Conservation (phyloP, 768 basidiomycete species). For the Tephrocybe sp. region DNA sequence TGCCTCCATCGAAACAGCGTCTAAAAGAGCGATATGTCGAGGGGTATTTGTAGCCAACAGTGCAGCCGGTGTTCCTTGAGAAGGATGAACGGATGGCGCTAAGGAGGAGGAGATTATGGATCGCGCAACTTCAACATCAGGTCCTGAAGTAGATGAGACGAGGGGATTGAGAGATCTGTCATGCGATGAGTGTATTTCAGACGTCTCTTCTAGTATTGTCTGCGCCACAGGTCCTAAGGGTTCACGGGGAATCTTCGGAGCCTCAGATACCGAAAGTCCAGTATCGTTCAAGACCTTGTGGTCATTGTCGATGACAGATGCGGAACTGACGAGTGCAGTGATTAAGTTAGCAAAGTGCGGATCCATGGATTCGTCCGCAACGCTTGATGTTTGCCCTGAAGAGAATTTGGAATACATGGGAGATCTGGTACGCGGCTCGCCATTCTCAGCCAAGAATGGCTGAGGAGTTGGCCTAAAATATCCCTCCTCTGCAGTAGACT, state of each 20-base stretch:
- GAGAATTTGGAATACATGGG: slow-evolving; percentile 48
- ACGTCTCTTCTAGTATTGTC: background rate
- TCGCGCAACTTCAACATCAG: background rate
- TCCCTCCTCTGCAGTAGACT: slow-evolving; percentile 24
- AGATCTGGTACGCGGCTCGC: slow-evolving; percentile 64
- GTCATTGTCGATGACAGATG: slow-evolving; percentile 17
- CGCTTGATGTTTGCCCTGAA: slow-evolving; percentile 27
- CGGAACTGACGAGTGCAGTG: slow-evolving; percentile 59
- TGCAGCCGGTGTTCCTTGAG: slow-evolving; percentile 47
- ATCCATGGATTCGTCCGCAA: slow-evolving; percentile 46
- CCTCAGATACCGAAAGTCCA: background rate
- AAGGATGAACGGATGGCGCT: slow-evolving; percentile 66
- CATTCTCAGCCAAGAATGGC: slow-evolving; percentile 58
- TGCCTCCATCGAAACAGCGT: slow-evolving; percentile 72
- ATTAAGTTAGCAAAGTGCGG: slow-evolving; percentile 72
- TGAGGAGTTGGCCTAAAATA: slow-evolving; percentile 67
- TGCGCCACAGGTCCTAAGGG: background rate
- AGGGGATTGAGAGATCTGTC: background rate
- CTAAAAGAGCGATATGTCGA: slow-evolving; percentile 66
- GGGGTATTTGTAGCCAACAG: slow-evolving; percentile 21
- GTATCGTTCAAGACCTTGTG: background rate
- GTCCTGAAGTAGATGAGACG: background rate
- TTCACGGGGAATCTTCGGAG: background rate
- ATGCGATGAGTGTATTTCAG: too few relatives aligned
- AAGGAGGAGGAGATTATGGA: slow-evolving; percentile 18